Evolutionary conservation across 1,139 yeast genomes (phyloP), one percentile per base, ranked within the genome.

Genomic region (Blastobotrys aristatus): DNA sequence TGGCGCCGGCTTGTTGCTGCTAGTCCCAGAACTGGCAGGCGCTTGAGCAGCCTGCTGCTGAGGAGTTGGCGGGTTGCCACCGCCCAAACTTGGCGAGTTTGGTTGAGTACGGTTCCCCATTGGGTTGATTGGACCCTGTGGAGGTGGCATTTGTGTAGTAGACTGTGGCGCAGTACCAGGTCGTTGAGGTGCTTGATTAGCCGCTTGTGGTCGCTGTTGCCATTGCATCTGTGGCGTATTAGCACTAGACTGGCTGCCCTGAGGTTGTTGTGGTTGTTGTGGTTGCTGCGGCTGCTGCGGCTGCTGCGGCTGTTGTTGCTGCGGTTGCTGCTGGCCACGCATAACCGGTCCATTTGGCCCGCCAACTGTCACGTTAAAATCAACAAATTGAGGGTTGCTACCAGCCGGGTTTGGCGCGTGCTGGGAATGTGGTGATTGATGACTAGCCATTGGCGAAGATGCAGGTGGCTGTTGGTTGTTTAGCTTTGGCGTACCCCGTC

Each of bases 31-130:
- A 30, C 49, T 47, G 5, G 47, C 43, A 1, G 36, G 29, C 4
- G 44, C 37, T 3, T 29, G 26, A 17, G 44, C 68, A 60, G 46
- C 53, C 47, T 75, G 68, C 72, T 78, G 75, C 40, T 68, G 65
- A 2, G 74, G 67, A 49, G 76, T 78, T n/a, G 75, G 67, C 39
- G 75, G 74, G 47, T 58, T 62, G 29, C 20, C 22, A 10, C 18
- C 18, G 13, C 16, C 42, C 32, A 61, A 53, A 40, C 60, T 57
- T 6, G 74, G 73, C 1, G 75, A 66, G 21, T 61, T 53, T 3
- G 68, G 65, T 43, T 59, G 62, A 3, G 62, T 58, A 38, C 60
- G 51, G 42, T 50, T 53, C 11, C 55, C 59, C 24, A 51, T 49
- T 6, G 49, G 42, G 33, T 51, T 49, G 21, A 58, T 53, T 4